Percentiles rank a stretch among this genome's conserved stretches.
These are phyloP conservation scores for Fusarium sp. DNA, from an alignment of 2,329 filamentous ascomycete genomes.

Conservation along the genomic window DNA sequence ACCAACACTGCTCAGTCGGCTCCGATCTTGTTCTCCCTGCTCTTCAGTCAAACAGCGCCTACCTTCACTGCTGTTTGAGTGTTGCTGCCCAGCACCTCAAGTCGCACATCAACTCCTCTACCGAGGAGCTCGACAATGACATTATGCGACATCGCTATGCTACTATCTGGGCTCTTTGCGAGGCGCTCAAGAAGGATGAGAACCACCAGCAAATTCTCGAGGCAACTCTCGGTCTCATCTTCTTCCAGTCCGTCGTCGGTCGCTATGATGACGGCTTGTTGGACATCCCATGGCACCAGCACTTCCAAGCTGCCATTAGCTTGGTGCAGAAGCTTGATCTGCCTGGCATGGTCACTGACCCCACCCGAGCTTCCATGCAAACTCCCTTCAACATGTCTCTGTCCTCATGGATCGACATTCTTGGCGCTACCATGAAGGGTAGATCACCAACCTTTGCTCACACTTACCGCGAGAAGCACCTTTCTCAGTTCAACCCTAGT, in stretches of 20 bases:
- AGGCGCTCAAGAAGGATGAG: conserved; percentile 81
- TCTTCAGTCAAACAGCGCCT: conserved; percentile 90
- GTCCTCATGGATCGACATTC: conserved; percentile 95
- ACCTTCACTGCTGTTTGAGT: conserved; percentile 95
- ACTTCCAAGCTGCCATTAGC: conserved; percentile 91
- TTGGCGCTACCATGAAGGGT: conserved; percentile 92
- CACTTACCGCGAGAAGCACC: conserved; percentile 94
- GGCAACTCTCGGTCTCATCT: conserved; percentile 92
- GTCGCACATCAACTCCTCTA: conserved; percentile 69
- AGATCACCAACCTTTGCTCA: conserved; percentile 89
- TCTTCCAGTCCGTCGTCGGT: conserved; percentile 94
- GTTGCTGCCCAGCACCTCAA: conserved; percentile 94
- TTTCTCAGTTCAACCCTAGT: conserved; percentile 70
- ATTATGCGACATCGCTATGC: conserved; percentile 93
- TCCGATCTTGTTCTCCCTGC: conserved; percentile 88
- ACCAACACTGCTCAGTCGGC: conserved; percentile 84
- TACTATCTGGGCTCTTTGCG: conserved; percentile 86
- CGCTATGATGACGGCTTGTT: conserved; percentile 84
- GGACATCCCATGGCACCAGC: conserved; percentile 96
- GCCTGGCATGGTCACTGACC: conserved; percentile 72
- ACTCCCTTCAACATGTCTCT: conserved; percentile 96
- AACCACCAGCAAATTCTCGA: conserved; percentile 91
- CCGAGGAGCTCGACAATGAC: conserved; percentile 84
- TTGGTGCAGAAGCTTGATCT: conserved; percentile 88
- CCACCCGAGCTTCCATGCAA: conserved; percentile 63